Base-by-base conservation (phyloP, 140 eudicot genomes). In the Flaveria floridana region DNA sequence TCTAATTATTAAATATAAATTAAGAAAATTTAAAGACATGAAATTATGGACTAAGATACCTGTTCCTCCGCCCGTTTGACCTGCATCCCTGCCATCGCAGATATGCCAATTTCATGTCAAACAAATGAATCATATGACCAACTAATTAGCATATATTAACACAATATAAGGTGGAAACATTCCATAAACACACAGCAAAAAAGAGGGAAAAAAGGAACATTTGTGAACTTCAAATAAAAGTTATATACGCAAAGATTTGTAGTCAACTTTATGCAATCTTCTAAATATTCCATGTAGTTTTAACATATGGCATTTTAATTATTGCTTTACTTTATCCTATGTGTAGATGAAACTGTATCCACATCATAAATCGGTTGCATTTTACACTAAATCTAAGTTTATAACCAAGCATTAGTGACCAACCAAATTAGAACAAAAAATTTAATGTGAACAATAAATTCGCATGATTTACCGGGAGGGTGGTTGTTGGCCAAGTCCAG, bases 401-500 rank as follows among this genome's bases (percentile, higher is more conserved):
- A 61, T 16, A 18, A 23, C 12, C 2, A 78, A 77, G 41, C 68
- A 20, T 7, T 26, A 67, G 19, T 7, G 37, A 55, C 23, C 28
- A 20, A 56, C 23, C 42, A 68, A 70, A 65, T 18, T 23, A 70
- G 41, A 21, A 62, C 10, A 30, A 26, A 74, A 44, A 8, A 2
- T 10, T 34, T 44, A 44, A 44, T 44, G 50, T 44, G 50, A 11
- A 34, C 8, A 34, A 0, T 6, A 62, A 56, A 58, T 8, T 37
- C 15, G 25, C 44, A 42, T 55, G 9, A 82, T 71, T 85, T 84
- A 88, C 95, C 80, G 78, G 61, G 77, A 68, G 65, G 86, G 55
- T 64, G 70, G 88, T 56, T 82, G 88, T 26, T 52, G 89, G 50
- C 88, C 86, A 52, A 70, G 82, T 65, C 79, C 86, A 58, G 92